phyloP scores from a whole-genome alignment of 2,329 filamentous ascomycete genomes.

The Lomentospora prolificans region DNA sequence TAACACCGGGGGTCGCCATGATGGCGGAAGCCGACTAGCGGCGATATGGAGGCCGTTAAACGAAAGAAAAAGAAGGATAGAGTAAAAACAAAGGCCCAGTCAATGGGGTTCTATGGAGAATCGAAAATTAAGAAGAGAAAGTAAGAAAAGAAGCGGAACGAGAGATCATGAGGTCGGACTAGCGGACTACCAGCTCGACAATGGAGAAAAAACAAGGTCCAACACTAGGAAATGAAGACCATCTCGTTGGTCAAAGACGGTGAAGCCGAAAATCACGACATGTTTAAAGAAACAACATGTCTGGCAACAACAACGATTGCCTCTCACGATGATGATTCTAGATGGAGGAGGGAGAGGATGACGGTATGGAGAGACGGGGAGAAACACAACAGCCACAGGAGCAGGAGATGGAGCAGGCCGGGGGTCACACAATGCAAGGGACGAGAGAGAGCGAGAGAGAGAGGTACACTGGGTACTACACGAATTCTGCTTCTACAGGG shows the following conservation, averaged over 20 bases:
- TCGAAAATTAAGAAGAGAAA: slow-evolving; percentile 17
- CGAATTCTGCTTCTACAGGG: neutral
- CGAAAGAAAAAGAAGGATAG: slow-evolving; percentile 16
- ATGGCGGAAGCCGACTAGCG: slow-evolving; percentile 9
- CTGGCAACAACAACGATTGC: neutral
- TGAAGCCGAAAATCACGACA: slow-evolving; percentile 2
- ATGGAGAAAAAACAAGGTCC: neutral
- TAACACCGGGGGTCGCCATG: slow-evolving; percentile 2
- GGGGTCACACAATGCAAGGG: slow-evolving; percentile 1
- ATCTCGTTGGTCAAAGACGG: neutral
- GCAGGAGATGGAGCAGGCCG: too few species aligned
- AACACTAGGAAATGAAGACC: neutral
- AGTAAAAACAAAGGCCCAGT: slow-evolving; percentile 30
- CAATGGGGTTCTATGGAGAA: slow-evolving; percentile 32
- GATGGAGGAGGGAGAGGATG: slow-evolving; percentile 4
- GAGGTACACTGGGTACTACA: neutral
- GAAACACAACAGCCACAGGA: neutral
- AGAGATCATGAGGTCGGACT: neutral
- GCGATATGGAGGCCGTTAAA: slow-evolving; percentile 18
- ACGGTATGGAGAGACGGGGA: neutral
- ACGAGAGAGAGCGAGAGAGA: too few species aligned
- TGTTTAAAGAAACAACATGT: neutral
- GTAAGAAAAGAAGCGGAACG: slow-evolving; percentile 8
- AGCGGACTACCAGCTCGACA: neutral
- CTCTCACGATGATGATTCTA: slow-evolving; percentile 2